These are phyloP conservation scores for Cucumis melo DNA, from an alignment of 306 rosid genomes.

Conservation along the genomic window DNA sequence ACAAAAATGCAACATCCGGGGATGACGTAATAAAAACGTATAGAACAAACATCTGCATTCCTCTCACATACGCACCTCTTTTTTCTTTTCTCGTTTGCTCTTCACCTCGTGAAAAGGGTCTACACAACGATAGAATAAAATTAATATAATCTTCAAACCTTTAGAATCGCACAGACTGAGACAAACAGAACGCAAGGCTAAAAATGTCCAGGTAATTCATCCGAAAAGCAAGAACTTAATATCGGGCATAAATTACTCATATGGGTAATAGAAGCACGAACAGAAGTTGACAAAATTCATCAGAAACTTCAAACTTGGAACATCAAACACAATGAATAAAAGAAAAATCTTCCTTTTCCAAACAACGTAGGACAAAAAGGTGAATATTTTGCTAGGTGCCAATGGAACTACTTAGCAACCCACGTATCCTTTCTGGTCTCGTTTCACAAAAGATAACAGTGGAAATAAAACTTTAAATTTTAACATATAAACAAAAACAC, in stretches of 20 bases:
- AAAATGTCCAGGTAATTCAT: neutral
- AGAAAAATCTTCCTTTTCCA: neutral
- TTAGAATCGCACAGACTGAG: neutral
- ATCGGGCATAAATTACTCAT: neutral
- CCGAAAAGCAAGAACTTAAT: neutral
- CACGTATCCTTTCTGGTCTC: neutral
- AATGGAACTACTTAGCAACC: neutral
- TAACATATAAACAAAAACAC: neutral
- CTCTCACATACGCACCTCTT: conserved; percentile 50
- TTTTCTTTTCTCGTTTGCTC: conserved; percentile 97
- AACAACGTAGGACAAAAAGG: neutral
- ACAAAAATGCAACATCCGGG: neutral
- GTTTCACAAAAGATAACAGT: neutral
- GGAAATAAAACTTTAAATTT: neutral
- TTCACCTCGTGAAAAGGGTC: conserved; percentile 99
- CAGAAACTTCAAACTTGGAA: neutral
- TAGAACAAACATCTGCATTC: neutral
- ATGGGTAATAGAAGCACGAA: neutral
- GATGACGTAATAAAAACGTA: neutral
- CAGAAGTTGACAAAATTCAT: neutral
- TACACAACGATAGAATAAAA: conserved; percentile 16
- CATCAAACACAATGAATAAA: neutral
- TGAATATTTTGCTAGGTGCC: neutral
- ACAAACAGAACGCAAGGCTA: neutral
- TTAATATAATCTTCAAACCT: neutral